Percentiles rank a stretch among this genome's conserved stretches.
Conservation (phyloP, 495 filamentous ascomycete genomes). For the Patellaria atrata region DNA sequence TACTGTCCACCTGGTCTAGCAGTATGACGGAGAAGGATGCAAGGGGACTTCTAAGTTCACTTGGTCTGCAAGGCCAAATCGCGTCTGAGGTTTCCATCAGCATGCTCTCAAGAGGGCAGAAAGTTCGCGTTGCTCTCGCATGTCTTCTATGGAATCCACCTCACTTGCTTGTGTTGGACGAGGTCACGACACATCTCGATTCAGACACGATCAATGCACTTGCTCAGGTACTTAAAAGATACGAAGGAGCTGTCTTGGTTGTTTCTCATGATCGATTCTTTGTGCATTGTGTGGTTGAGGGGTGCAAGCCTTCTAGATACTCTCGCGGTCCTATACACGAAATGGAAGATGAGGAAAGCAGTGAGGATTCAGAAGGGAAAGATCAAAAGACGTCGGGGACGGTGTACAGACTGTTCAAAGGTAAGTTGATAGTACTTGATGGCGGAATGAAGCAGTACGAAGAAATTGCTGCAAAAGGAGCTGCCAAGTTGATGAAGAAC, state of each 20-base stretch:
- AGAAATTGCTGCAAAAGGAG: slow-evolving; percentile 19
- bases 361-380: slow-evolving; percentile 22
- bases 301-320: too few species aligned
- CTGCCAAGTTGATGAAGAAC: slow-evolving; percentile 16
- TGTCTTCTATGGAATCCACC: slow-evolving; percentile 50
- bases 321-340: too few species aligned
- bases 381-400: slow-evolving; percentile 14
- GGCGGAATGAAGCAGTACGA: slow-evolving; percentile 26
- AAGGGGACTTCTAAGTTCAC: slow-evolving; percentile 43
- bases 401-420: slow-evolving; percentile 23
- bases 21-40: slow-evolving; percentile 46
- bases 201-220: slow-evolving; percentile 60
- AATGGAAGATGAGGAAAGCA: slow-evolving; percentile 29
- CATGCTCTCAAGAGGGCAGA: slow-evolving; percentile 61
- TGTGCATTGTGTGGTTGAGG: slow-evolving; percentile 53
- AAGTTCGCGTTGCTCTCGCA: slow-evolving; percentile 62
- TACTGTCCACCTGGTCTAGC: slow-evolving; percentile 34
- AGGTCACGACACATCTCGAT: slow-evolving; percentile 77
- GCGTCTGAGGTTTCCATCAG: slow-evolving; percentile 55
- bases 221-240: slow-evolving; percentile 45
- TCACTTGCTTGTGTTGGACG: slow-evolving; percentile 64
- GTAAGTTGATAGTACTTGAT: slow-evolving; percentile 22
- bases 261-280: slow-evolving; percentile 71
- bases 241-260: slow-evolving; percentile 55
- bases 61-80: slow-evolving; percentile 50